phyloP scores from a whole-genome alignment of 2,329 filamentous ascomycete species.

The Cordyceps farinosa region DNA sequence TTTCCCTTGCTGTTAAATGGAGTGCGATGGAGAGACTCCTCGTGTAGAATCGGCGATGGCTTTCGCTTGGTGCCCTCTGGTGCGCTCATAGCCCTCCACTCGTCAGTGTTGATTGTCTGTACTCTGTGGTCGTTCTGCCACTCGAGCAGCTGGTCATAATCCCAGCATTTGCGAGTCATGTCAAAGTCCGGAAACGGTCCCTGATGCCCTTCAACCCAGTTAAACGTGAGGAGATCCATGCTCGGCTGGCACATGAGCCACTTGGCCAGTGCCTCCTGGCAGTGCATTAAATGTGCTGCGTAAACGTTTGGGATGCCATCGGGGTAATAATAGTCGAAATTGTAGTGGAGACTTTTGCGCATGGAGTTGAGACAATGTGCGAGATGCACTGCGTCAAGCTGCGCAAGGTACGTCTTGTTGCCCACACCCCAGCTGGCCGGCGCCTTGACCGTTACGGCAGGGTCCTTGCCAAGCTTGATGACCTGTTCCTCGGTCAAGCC shows the following conservation, averaged over 20 bases:
- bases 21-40: neutral
- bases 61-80: neutral
- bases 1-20: neutral
- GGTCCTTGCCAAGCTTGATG: conserved; percentile 10
- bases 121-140: conserved; percentile 5
- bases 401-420: conserved; percentile 5
- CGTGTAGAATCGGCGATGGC: neutral
- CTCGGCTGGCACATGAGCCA: conserved; percentile 13
- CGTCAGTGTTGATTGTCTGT: neutral
- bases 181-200: conserved; percentile 11
- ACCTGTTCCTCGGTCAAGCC: conserved; percentile 10
- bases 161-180: conserved; percentile 6
- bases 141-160: neutral
- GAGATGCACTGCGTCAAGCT: conserved; percentile 13
- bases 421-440: conserved; percentile 14
- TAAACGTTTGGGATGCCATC: neutral
- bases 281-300: neutral
- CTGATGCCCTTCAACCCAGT: conserved; percentile 3
- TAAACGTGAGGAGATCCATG: conserved; percentile 8
- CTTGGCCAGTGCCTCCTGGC: conserved; percentile 6
- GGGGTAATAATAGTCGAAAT: neutral
- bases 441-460: conserved; percentile 6
- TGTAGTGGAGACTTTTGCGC: neutral
- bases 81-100: neutral
- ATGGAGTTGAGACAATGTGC: conserved; percentile 12